Evolutionary conservation across 2,329 filamentous ascomycete genomes (phyloP), one percentile per base, ranked within the genome.

Genomic region (Hyphodiscus sp.): DNA sequence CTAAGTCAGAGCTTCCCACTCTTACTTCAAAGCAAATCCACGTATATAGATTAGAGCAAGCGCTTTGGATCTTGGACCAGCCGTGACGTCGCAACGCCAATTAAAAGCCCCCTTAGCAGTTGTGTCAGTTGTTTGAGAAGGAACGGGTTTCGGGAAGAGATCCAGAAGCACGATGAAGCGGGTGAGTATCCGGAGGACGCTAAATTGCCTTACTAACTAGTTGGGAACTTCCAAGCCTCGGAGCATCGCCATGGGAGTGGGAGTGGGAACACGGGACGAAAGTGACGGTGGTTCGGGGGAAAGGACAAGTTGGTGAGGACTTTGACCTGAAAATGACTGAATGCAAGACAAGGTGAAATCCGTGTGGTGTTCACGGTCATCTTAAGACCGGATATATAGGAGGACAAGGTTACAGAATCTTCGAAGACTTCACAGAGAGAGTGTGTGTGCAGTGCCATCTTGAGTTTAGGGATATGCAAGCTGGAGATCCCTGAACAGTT

Each of bases 101-200:
- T 19, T 45, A 45, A 41, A 41, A 41, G 23, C 38, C 41, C 23
- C 45, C 41, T 41, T 41, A 18, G 48, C 5, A 38, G 33, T 13
- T 38, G 2, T 38, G 44, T 41, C 51, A 50, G 53, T 42, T 51
- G 57, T 59, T 57, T 56, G 49, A 57, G 50, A 47, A 41, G 41
- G 58, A 58, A 58, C 58, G 52, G 53, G 50, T 54, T 33, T 51
- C 53, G 55, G 53, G 55, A 47, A 42, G 29, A 42, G 49, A 57
- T 61, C 53, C 45, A 56, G 52, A 45, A 48, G 20, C 10, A 16
- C 23, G 46, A 29, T 52, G 47, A 38, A 16, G 41, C 18, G 47
- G 47, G n/a, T 46, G 41, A 33, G 42, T 45, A 29, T 33, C 20
- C 49, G 47, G 20, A 41, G 41, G 42, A 47, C 54, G 51, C 52